phyloP scores from a whole-genome alignment of 2,329 filamentous ascomycete species.

The Epichloe gansuensis region DNA sequence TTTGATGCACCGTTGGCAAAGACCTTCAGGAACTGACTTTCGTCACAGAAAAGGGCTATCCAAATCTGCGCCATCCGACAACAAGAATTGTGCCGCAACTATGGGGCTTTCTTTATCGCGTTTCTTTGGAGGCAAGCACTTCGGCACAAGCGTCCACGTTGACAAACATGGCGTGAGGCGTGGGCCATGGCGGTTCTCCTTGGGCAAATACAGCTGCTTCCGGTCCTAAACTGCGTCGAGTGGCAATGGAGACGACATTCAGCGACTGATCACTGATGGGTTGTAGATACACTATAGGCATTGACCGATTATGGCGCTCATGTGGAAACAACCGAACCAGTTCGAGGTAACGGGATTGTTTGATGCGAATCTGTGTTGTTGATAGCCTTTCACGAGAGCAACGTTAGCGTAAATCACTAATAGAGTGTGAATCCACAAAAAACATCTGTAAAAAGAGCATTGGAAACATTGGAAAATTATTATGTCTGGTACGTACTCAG shows the following conservation, averaged over 20 bases:
- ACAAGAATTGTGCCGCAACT: neutral
- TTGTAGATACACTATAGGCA: neutral
- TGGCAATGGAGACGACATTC: neutral
- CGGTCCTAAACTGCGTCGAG: neutral
- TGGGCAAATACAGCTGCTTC: slow-evolving; percentile 40
- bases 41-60: neutral
- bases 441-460: too few species aligned
- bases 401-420: neutral
- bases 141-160: slow-evolving; percentile 36
- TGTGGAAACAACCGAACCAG: neutral
- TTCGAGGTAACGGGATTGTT: neutral
- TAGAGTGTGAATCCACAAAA: neutral
- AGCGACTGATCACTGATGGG: neutral
- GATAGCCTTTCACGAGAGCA: neutral
- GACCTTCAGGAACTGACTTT: neutral
- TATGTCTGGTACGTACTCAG: too few species aligned
- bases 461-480: too few species aligned
- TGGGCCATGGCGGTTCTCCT: slow-evolving; percentile 37
- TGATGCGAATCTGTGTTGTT: neutral
- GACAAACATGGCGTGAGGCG: slow-evolving; percentile 33
- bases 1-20: neutral
- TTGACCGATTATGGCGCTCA: neutral
- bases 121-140: slow-evolving; percentile 32
- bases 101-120: slow-evolving; percentile 38
- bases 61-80: neutral